Evolutionary conservation across 1,139 yeast genomes (phyloP).

Genomic region (Yamadazyma siamensis): DNA sequence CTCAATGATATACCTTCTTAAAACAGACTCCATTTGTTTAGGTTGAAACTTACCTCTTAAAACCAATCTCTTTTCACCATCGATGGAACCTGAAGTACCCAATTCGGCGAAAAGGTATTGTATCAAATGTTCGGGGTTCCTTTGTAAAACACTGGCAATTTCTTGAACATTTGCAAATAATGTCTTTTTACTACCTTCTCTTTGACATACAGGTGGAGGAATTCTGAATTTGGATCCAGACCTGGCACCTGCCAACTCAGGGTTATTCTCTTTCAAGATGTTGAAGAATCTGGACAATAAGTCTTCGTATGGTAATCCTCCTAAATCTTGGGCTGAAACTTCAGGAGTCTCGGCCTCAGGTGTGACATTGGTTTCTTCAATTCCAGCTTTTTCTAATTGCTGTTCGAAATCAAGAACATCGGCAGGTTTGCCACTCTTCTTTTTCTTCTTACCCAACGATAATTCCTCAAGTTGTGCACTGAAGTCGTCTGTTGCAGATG

Average conservation of each 20-base stretch:
- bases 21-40: slow-evolving; percentile 93
- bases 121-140: slow-evolving; percentile 95
- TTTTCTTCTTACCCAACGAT: slow-evolving; percentile 83
- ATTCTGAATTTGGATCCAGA: slow-evolving; percentile 90
- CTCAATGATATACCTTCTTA: slow-evolving; percentile 94
- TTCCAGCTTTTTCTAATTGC: slow-evolving; percentile 87
- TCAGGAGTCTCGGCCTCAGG: slow-evolving; percentile 16
- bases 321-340: slow-evolving; percentile 16
- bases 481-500: slow-evolving; percentile 50
- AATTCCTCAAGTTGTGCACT: slow-evolving; percentile 69
- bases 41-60: slow-evolving; percentile 98
- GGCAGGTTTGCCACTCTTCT: slow-evolving; percentile 59
- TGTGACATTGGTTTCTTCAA: slow-evolving; percentile 46
- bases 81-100: slow-evolving; percentile 99
- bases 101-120: slow-evolving; percentile 96
- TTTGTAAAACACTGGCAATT: slow-evolving; percentile 88
- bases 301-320: slow-evolving; percentile 64
- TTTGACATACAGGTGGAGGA: slow-evolving; percentile 95
- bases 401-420: slow-evolving; percentile 80
- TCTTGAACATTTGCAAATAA: slow-evolving; percentile 94
- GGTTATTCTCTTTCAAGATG: slow-evolving; percentile 87
- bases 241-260: slow-evolving; percentile 97
- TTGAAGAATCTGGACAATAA: slow-evolving; percentile 81
- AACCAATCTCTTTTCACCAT: slow-evolving; percentile 93
- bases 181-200: slow-evolving; percentile 97